phyloP scores from a whole-genome alignment of 495 filamentous ascomycete species.

The Penicillium longicatenatum region DNA sequence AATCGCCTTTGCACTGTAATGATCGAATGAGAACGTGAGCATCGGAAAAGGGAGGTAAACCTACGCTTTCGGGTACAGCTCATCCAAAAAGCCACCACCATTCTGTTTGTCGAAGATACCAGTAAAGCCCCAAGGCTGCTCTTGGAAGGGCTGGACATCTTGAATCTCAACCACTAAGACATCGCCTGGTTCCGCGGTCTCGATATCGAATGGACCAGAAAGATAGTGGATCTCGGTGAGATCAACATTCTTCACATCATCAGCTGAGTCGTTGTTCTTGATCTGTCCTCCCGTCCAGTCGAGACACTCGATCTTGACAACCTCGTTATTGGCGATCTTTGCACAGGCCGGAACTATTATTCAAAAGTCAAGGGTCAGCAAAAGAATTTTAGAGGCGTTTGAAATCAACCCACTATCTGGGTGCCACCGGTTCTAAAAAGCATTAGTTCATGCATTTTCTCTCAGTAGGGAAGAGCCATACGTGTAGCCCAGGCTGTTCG shows the following conservation, averaged over 20 bases:
- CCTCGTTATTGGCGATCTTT: conserved; percentile 81
- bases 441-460: not conserved
- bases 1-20: conserved; percentile 79
- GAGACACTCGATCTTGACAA: conserved; percentile 93
- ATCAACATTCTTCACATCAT: conserved; percentile 85
- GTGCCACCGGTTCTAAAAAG: conserved; percentile 83
- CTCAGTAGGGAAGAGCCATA: conserved; percentile 38
- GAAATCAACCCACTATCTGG: conserved; percentile 66
- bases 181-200: conserved; percentile 84
- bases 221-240: conserved; percentile 85
- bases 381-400: not conserved
- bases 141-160: conserved; percentile 88
- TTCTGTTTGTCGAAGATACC: conserved; percentile 83
- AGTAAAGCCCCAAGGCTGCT: conserved; percentile 90
- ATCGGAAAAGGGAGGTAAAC: conserved; percentile 12
- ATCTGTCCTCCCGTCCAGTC: conserved; percentile 93
- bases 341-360: conserved; percentile 73
- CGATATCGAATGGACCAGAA: conserved; percentile 88
- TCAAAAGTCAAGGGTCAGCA: conserved; percentile 3
- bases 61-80: conserved; percentile 80
- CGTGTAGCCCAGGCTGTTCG: conserved; percentile 76
- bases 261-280: conserved; percentile 82
- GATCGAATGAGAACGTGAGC: not conserved
- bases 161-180: conserved; percentile 90
- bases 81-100: conserved; percentile 90